phyloP scores from a whole-genome alignment of 345 rosid genomes.

The Citrus unshiu region DNA sequence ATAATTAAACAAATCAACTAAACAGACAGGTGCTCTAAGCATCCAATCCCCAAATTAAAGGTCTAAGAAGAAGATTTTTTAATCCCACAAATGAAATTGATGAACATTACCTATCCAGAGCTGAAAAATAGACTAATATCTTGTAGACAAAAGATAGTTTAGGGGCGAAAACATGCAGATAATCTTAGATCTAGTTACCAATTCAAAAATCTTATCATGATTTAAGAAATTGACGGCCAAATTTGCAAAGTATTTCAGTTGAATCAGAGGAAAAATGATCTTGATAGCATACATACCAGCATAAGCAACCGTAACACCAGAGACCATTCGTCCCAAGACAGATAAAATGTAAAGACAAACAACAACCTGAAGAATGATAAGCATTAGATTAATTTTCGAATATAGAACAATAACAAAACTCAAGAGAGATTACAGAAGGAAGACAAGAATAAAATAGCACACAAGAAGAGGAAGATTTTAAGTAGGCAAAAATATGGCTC shows the following conservation, averaged over 20 bases:
- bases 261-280: neutral
- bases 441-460: neutral
- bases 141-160: neutral
- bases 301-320: constrained; percentile 88
- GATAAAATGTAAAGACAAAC: constrained; percentile 72
- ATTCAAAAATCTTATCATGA: neutral
- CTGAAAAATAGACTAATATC: neutral
- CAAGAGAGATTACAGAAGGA: neutral
- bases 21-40: neutral
- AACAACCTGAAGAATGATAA: constrained; percentile 54
- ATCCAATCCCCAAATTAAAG: neutral
- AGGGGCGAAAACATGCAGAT: neutral
- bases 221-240: neutral
- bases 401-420: neutral
- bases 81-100: no score
- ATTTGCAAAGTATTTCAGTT: neutral
- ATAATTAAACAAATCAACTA: neutral
- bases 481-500: neutral
- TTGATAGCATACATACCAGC: constrained; percentile 56
- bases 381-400: neutral
- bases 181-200: neutral
- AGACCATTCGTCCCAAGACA: constrained; percentile 69
- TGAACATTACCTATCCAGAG: neutral
- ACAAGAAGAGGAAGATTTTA: neutral
- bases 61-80: neutral